Evolutionary conservation across 805 yeast species (phyloP).

Genomic region (Hanseniaspora occidentalis): DNA sequence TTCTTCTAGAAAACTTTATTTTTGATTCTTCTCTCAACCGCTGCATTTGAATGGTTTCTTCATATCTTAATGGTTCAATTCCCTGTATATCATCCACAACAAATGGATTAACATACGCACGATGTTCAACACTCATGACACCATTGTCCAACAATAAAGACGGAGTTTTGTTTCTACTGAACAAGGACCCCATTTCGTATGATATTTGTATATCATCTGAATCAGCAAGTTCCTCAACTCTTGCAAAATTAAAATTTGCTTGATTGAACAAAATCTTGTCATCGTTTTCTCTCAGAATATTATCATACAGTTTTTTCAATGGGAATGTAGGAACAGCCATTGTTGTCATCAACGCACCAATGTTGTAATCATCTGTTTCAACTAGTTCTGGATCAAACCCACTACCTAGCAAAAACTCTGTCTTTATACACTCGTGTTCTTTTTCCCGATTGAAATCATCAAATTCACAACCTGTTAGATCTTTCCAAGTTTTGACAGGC

Average conservation of each 20-base stretch:
- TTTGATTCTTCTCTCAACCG: no score
- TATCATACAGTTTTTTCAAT: conserved; percentile 7
- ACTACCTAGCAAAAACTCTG: not conserved
- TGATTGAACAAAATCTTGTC: not conserved
- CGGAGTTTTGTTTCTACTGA: not conserved
- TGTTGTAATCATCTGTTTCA: not conserved
- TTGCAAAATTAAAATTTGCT: not conserved
- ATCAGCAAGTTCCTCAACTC: not conserved
- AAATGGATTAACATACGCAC: not conserved
- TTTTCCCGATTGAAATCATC: not conserved
- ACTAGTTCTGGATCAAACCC: not conserved
- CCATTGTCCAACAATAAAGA: not conserved
- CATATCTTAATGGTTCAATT: no score
- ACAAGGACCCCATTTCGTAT: not conserved
- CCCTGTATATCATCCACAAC: not conserved
- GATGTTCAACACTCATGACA: not conserved
- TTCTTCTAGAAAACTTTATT: no score
- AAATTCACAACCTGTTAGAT: not conserved
- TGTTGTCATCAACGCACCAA: not conserved
- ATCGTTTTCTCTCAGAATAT: not conserved
- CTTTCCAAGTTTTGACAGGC: not conserved
- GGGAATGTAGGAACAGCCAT: conserved; percentile 7
- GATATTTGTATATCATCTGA: not conserved
- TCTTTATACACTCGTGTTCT: not conserved
- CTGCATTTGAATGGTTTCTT: no score